Evolutionary conservation across 164 flowering plant species (phyloP).

Genomic region (Hamamelis virginiana): DNA sequence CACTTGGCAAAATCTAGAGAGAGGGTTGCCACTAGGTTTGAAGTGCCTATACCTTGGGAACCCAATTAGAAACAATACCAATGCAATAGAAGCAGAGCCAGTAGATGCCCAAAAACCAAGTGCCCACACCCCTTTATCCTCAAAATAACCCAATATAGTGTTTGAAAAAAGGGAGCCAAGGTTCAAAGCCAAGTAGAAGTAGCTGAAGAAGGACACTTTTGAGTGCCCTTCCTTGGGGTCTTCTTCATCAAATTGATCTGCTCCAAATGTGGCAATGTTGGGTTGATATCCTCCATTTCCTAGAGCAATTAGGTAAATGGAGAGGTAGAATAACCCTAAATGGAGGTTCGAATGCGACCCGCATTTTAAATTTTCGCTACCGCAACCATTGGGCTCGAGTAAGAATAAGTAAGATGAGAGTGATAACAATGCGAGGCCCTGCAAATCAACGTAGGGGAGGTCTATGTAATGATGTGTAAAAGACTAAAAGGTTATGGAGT

Average conservation of each 20-base stretch:
- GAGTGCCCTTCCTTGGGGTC: conserved; percentile 49
- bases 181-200: conserved; percentile 67
- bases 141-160: conserved; percentile 62
- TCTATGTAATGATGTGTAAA: no score
- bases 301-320: conserved; percentile 59
- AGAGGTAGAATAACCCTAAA: conserved; percentile 43
- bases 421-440: conserved; percentile 62
- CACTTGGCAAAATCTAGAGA: conserved; percentile 56
- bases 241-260: conserved; percentile 65
- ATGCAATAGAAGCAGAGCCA: conserved; percentile 44
- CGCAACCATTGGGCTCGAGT: conserved; percentile 71
- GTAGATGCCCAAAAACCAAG: conserved; percentile 65
- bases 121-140: conserved; percentile 60
- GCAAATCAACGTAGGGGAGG: no score
- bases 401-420: conserved; percentile 47
- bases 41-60: conserved; percentile 59
- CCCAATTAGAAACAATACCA: conserved; percentile 49
- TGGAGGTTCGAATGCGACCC: conserved; percentile 32
- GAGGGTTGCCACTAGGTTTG: conserved; percentile 58
- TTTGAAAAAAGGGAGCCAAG: conserved; percentile 70
- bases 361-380: conserved; percentile 41
- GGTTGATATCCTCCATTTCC: conserved; percentile 77
- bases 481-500: no score
- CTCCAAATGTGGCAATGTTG: conserved; percentile 65
- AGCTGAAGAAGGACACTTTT: conserved; percentile 63